These are phyloP conservation scores for Sporothrix curviconia DNA, from an alignment of 2,329 filamentous ascomycete genomes.

Conservation along the genomic window DNA sequence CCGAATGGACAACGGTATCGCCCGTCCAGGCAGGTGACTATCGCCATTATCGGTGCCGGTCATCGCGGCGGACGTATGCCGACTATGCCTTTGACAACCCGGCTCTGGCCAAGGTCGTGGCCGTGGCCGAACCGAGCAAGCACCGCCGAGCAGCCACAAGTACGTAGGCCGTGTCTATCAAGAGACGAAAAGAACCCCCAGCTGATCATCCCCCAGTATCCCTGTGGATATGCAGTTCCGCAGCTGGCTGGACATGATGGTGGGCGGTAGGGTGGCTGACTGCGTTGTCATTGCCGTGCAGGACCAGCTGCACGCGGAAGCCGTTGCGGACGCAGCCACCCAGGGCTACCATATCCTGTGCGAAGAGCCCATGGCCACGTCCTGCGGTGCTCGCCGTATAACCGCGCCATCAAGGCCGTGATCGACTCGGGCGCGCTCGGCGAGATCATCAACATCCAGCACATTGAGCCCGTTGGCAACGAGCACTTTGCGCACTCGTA, in stretches of 20 bases:
- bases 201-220: too few species aligned
- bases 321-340: not conserved
- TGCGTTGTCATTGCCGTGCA: not conserved
- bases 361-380: constrained; percentile 1
- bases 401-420: not conserved
- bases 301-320: not conserved
- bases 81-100: not conserved
- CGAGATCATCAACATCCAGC: constrained; percentile 5
- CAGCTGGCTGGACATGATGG: not conserved
- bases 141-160: not conserved
- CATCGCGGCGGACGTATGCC: constrained; percentile 1
- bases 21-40: not conserved
- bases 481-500: constrained; percentile 5
- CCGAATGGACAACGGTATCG: too few species aligned
- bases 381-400: not conserved
- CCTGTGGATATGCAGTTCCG: not conserved
- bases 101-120: not conserved
- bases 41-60: not conserved
- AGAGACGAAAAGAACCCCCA: too few species aligned
- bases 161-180: too few species aligned
- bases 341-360: not conserved
- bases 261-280: not conserved
- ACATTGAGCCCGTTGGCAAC: constrained; percentile 4
- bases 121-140: not conserved
- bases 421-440: not conserved